A percentile compares a stretch with the other conserved stretches of the same genome.
phyloP scores from a whole-genome alignment of 2,329 filamentous ascomycete genomes.

The Xylariales sp. region DNA sequence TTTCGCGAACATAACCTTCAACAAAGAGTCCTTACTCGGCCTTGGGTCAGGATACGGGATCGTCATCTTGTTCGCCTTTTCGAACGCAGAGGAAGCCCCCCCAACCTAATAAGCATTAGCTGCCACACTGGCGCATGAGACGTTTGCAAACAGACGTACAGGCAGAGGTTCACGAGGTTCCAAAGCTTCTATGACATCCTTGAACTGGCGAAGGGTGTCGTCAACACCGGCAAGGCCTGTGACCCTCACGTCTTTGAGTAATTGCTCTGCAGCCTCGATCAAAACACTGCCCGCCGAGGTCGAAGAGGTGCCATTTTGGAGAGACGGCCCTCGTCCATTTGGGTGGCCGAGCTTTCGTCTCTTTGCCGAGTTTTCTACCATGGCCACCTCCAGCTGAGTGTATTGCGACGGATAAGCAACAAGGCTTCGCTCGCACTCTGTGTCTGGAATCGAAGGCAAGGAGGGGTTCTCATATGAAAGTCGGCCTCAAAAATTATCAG shows the following conservation, averaged over 20 bases:
- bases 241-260: conserved; percentile 49
- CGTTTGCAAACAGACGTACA: conserved; percentile 34
- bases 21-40: conserved; percentile 70
- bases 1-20: conserved; percentile 73
- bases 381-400: conserved; percentile 15
- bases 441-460: too few species aligned
- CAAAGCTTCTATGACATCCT: conserved; percentile 47
- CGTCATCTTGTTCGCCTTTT: conserved; percentile 17
- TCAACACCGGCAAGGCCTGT: conserved; percentile 51
- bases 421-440: neutral
- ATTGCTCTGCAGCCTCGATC: conserved; percentile 55
- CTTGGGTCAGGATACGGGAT: conserved; percentile 82
- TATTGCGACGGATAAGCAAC: neutral
- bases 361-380: conserved; percentile 43
- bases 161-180: conserved; percentile 43
- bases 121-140: neutral
- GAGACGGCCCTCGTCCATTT: conserved; percentile 24
- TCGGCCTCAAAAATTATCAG: neutral
- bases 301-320: conserved; percentile 35
- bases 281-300: conserved; percentile 48
- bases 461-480: too few species aligned
- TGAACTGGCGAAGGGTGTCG: conserved; percentile 45
- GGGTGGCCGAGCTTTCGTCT: conserved; percentile 43
- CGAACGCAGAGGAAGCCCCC: conserved; percentile 45
- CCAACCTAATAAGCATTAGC: conserved; percentile 45